Conservation (phyloP, 2,329 filamentous ascomycete species). For the Scytalidium sp. region DNA sequence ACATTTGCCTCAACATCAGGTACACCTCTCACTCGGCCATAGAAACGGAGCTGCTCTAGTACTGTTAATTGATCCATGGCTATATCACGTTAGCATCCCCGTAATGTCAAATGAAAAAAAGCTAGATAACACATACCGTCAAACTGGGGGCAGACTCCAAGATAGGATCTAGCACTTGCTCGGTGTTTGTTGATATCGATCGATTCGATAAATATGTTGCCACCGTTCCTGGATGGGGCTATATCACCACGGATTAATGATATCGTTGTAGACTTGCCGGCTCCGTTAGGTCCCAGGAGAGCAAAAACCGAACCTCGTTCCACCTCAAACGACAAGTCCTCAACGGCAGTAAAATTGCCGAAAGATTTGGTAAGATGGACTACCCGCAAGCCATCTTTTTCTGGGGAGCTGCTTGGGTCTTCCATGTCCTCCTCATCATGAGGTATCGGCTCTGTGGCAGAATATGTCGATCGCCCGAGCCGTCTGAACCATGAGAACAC, state of each 20-base stretch:
- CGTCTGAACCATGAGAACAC: slow-evolving; percentile 51
- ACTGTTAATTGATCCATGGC: slow-evolving; percentile 92
- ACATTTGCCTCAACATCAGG: slow-evolving; percentile 75
- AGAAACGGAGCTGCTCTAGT: slow-evolving; percentile 81
- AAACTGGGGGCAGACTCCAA: slow-evolving; percentile 90
- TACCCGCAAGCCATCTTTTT: slow-evolving; percentile 59
- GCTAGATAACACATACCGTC: slow-evolving; percentile 39
- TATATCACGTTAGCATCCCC: not conserved
- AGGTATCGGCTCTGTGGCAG: slow-evolving; percentile 4
- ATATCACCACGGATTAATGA: slow-evolving; percentile 87
- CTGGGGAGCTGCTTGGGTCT: slow-evolving; percentile 56
- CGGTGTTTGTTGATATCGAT: slow-evolving; percentile 71
- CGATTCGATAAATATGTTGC: slow-evolving; percentile 78
- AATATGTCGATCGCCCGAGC: slow-evolving; percentile 16
- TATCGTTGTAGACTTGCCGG: slow-evolving; percentile 88
- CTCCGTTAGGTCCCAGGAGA: slow-evolving; percentile 85
- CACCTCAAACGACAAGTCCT: slow-evolving; percentile 83
- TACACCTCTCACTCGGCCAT: slow-evolving; percentile 80
- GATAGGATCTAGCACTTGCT: slow-evolving; percentile 67
- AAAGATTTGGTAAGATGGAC: slow-evolving; percentile 80
- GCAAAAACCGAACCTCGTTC: slow-evolving; percentile 65
- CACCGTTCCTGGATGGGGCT: slow-evolving; percentile 63
- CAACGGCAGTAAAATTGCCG: slow-evolving; percentile 72
- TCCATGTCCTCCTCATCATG: slow-evolving; percentile 50
- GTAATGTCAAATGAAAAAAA: not conserved